Percentiles rank a stretch among this genome's conserved stretches.
Conservation (phyloP, 2,329 filamentous ascomycete species). For the Dryadomyces quercivorus region DNA sequence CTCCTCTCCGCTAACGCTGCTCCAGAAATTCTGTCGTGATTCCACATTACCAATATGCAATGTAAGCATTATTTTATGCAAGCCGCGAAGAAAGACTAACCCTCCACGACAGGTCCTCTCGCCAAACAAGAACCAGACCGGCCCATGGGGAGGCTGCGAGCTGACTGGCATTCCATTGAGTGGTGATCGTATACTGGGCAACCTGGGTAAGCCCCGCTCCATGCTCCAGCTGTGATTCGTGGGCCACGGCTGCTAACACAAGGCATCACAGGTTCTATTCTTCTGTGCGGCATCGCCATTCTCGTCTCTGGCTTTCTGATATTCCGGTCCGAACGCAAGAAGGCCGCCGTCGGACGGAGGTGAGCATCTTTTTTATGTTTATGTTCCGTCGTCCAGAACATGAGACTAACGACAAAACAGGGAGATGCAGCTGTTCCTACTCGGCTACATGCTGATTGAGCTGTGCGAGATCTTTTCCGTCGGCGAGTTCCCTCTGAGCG, state of each 20-base stretch:
- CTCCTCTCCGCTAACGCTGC: not conserved
- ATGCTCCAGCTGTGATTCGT: not conserved
- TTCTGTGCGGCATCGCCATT: constrained; percentile 71
- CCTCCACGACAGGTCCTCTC: constrained; percentile 46
- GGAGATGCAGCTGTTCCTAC: constrained; percentile 91
- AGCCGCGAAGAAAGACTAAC: not conserved
- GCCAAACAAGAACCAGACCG: constrained; percentile 42
- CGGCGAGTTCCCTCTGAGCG: constrained; percentile 69
- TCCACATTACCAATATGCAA: constrained; percentile 77
- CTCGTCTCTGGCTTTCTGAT: constrained; percentile 53
- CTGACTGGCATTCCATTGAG: constrained; percentile 64
- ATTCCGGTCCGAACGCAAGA: constrained; percentile 74
- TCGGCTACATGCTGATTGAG: constrained; percentile 74
- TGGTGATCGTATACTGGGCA: constrained; percentile 56
- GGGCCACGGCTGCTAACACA: not conserved
- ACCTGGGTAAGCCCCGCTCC: constrained; percentile 49
- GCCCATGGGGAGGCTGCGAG: constrained; percentile 57
- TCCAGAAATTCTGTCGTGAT: constrained; percentile 69
- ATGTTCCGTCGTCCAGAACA: not conserved
- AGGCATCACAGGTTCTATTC: constrained; percentile 58
- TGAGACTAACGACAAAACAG: constrained; percentile 31
- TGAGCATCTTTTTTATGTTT: constrained; percentile 25
- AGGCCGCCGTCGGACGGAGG: constrained; percentile 88
- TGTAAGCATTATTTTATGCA: constrained; percentile 36
- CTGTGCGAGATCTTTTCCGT: constrained; percentile 97